phyloP scores from a whole-genome alignment of 495 filamentous ascomycete species.

The Pseudomonodictys pantanalensis region DNA sequence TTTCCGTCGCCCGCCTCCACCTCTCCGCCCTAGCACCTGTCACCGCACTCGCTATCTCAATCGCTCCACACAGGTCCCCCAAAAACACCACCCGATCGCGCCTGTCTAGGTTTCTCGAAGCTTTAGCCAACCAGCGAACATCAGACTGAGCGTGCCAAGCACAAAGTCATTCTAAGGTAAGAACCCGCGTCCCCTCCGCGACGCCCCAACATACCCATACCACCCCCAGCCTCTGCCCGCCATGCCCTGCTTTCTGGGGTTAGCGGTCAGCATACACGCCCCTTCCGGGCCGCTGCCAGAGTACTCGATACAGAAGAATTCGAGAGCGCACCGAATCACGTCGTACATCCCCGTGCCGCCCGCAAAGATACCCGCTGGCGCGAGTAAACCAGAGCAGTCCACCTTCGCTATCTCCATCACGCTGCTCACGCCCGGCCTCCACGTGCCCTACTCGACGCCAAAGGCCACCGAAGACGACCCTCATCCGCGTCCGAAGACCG shows the following conservation, averaged over 20 bases:
- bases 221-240: constrained; percentile 3
- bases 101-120: too few relatives aligned
- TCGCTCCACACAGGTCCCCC: too few relatives aligned
- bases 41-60: background rate
- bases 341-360: constrained; percentile 95
- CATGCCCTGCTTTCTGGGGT: constrained; percentile 98
- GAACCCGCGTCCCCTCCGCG: constrained; percentile 13
- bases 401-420: constrained; percentile 97
- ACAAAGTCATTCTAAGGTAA: background rate
- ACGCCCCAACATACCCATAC: background rate
- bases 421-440: constrained; percentile 79
- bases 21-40: background rate
- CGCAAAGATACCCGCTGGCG: constrained; percentile 67
- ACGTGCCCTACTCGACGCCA: constrained; percentile 85
- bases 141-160: too few relatives aligned
- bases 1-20: background rate
- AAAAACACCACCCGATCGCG: too few relatives aligned
- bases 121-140: background rate
- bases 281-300: constrained; percentile 84
- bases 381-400: constrained; percentile 77
- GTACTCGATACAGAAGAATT: constrained; percentile 91
- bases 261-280: constrained; percentile 93
- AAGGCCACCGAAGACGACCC: constrained; percentile 70
- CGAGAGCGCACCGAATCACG: constrained; percentile 84
- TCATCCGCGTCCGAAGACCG: constrained; percentile 71